Percentiles rank a stretch among this genome's conserved stretches.
These are phyloP conservation scores for Zelopaecilomyces penicillatus DNA, from an alignment of 2,329 filamentous ascomycete species.

Conservation along the genomic window DNA sequence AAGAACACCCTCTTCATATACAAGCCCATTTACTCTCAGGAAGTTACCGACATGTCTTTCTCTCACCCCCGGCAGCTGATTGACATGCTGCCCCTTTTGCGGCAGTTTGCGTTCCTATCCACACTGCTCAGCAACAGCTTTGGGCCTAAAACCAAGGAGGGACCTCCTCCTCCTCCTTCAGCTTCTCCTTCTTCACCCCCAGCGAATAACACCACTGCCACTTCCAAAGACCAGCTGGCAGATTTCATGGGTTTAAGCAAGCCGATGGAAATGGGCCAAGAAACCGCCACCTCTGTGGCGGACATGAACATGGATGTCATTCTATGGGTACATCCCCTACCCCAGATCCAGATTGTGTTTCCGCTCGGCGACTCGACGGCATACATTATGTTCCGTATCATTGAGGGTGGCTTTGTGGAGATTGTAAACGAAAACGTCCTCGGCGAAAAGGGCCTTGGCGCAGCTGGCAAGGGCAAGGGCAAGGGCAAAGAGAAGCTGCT, in stretches of 20 bases:
- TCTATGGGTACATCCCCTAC: conserved; percentile 41
- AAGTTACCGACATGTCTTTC: conserved; percentile 62
- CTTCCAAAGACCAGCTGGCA: conserved; percentile 24
- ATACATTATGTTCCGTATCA: conserved; percentile 50
- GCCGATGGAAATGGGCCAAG: neutral
- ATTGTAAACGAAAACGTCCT: conserved; percentile 49
- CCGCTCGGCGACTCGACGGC: conserved; percentile 41
- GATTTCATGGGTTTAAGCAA: conserved; percentile 19
- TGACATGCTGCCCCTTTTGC: conserved; percentile 61
- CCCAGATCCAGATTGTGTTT: conserved; percentile 45
- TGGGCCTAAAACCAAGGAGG: conserved; percentile 24
- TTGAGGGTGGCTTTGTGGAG: conserved; percentile 49
- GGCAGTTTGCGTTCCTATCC: conserved; percentile 67
- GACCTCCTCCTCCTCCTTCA: neutral
- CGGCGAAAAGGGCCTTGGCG: conserved; percentile 38
- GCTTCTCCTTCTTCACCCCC: neutral
- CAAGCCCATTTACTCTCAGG: conserved; percentile 63
- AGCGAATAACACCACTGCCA: conserved; percentile 14
- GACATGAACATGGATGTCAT: conserved; percentile 42
- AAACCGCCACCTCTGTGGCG: neutral
- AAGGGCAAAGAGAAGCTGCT: conserved; percentile 28
- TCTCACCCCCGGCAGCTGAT: conserved; percentile 70
- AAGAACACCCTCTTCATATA: conserved; percentile 59
- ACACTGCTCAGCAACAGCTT: conserved; percentile 57
- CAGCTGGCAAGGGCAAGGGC: conserved; percentile 9